A percentile compares a stretch with the other conserved stretches of the same genome.
Evolutionary conservation across 306 rosid genomes (phyloP).

Genomic region (Nissolia schottii): DNA sequence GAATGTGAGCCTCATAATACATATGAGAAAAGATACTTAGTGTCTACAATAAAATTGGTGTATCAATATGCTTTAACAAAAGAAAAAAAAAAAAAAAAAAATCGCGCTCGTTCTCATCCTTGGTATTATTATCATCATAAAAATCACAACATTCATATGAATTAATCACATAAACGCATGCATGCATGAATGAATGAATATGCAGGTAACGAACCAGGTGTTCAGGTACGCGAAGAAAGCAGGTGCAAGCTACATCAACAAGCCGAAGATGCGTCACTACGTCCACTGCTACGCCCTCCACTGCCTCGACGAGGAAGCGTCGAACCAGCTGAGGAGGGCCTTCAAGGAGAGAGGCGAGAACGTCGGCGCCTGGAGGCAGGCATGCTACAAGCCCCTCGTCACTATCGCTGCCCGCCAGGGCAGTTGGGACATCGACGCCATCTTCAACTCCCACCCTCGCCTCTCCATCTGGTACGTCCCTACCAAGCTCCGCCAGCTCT

Average conservation of each 20-base stretch:
- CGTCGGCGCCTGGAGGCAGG: conserved; percentile 89
- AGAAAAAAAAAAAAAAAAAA: too few species aligned
- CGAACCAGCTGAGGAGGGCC: conserved; percentile 59
- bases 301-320: conserved; percentile 71
- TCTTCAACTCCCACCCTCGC: conserved; percentile 75
- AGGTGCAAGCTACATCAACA: conserved; percentile 93
- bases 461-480: conserved; percentile 94
- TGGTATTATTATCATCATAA: too few species aligned
- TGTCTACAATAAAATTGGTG: too few species aligned
- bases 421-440: conserved; percentile 95
- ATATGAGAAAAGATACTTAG: too few species aligned
- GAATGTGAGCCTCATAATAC: too few species aligned
- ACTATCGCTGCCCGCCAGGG: conserved; percentile 71
- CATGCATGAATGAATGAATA: too few species aligned
- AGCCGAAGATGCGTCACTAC: conserved; percentile 98
- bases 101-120: too few species aligned
- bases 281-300: conserved; percentile 94
- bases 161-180: too few species aligned
- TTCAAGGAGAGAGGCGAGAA: conserved; percentile 83
- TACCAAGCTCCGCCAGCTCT: conserved; percentile 89
- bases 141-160: too few species aligned
- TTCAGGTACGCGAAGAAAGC: conserved; percentile 81
- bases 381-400: conserved; percentile 81
- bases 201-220: conserved; percentile 89
- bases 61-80: too few species aligned